Evolutionary conservation across 768 basidiomycete species (phyloP).

Genomic region (Xerocomellus chrysenteron): DNA sequence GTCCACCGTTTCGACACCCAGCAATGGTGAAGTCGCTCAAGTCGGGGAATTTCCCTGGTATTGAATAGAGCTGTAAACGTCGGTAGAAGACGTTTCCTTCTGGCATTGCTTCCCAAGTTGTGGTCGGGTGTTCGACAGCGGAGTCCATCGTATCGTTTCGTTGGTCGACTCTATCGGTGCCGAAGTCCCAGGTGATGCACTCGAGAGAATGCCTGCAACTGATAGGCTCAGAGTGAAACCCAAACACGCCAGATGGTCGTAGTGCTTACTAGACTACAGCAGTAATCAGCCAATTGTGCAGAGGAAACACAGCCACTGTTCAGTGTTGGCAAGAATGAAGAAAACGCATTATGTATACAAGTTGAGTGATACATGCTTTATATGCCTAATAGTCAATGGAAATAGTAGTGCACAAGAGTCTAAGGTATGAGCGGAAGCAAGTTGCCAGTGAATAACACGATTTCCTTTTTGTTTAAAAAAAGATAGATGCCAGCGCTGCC

Average conservation of each 20-base stretch:
- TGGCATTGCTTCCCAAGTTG: constrained; percentile 90
- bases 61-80: constrained; percentile 79
- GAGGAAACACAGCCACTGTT: too few species aligned
- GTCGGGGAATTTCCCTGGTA: constrained; percentile 75
- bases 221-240: neutral
- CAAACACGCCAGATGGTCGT: neutral
- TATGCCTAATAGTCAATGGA: neutral
- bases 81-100: constrained; percentile 86
- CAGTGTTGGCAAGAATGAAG: neutral
- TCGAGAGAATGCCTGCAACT: neutral
- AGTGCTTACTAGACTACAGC: too few species aligned
- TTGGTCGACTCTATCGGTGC: neutral
- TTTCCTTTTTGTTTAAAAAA: neutral
- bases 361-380: constrained; percentile 8
- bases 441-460: neutral
- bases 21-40: constrained; percentile 77
- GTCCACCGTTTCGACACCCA: constrained; percentile 85
- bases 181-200: neutral
- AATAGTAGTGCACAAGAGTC: neutral
- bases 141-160: constrained; percentile 23
- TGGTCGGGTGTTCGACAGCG: constrained; percentile 69
- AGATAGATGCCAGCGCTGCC: neutral
- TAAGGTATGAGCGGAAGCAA: neutral
- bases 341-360: neutral
- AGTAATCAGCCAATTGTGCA: too few species aligned